phyloP scores from a whole-genome alignment of 805 yeast species.

The Komagataella pastoris region DNA sequence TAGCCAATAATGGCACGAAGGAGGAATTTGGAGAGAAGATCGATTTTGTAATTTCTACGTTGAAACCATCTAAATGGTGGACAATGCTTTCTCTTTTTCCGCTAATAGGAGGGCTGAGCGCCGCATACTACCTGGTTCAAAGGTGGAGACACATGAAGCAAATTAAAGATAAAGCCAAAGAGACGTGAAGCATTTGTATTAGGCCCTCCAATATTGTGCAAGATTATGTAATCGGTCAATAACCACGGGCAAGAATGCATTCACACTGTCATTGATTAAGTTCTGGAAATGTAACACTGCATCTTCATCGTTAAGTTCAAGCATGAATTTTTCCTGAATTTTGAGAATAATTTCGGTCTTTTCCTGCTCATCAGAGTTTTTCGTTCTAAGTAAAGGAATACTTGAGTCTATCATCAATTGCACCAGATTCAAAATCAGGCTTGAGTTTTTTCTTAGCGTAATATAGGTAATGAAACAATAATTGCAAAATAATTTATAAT shows the following conservation, averaged over 20 bases:
- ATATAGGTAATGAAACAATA: conserved; percentile 93
- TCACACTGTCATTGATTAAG: conserved; percentile 86
- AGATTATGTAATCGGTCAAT: conserved; percentile 89
- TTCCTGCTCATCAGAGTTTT: conserved; percentile 35
- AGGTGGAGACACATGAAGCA: not conserved
- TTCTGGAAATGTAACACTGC: conserved; percentile 92
- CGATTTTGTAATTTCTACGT: conserved; percentile 20
- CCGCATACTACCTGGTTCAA: not conserved
- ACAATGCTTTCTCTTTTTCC: conserved; percentile 1
- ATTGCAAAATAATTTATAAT: conserved; percentile 76
- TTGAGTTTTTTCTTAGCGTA: conserved; percentile 79
- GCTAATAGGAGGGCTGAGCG: not conserved
- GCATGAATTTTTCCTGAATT: conserved; percentile 86
- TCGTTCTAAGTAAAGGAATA: conserved; percentile 69
- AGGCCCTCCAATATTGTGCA: conserved; percentile 97
- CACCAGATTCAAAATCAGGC: conserved; percentile 78
- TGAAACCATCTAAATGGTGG: conserved; percentile 22
- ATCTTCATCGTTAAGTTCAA: conserved; percentile 91
- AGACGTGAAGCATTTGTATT: conserved; percentile 1
- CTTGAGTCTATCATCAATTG: conserved; percentile 90
- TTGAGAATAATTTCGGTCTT: conserved; percentile 79
- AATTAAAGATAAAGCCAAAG: not conserved
- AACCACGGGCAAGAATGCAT: conserved; percentile 86
- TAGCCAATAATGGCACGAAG: conserved; percentile 44
- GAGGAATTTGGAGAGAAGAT: conserved; percentile 29